Evolutionary conservation across 2,329 filamentous ascomycete genomes (phyloP).

Genomic region (Ciborinia camelliae): DNA sequence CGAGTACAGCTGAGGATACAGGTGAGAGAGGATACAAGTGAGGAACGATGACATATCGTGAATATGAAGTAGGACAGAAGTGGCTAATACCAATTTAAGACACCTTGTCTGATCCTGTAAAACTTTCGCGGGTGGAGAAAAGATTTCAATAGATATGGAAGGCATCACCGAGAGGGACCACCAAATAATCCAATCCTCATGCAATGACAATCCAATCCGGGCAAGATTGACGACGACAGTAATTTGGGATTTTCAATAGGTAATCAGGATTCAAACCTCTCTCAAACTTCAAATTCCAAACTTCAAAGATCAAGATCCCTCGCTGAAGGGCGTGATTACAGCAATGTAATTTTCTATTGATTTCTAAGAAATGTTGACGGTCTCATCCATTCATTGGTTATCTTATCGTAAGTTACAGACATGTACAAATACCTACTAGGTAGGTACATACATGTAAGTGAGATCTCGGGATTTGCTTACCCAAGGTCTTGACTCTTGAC

Average conservation of each 20-base stretch:
- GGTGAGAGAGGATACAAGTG: too few relatives aligned
- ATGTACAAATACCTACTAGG: too few relatives aligned
- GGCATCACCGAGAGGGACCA: neutral
- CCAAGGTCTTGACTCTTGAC: too few relatives aligned
- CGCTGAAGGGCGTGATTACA: neutral
- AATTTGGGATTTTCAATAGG: neutral
- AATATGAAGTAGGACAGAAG: too few relatives aligned
- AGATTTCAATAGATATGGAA: neutral
- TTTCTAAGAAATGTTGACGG: neutral
- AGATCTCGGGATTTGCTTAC: neutral
- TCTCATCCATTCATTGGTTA: neutral
- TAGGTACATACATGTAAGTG: neutral
- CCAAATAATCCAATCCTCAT: neutral
- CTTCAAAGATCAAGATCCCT: too few relatives aligned
- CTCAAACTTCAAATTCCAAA: neutral
- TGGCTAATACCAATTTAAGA: neutral
- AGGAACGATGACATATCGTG: neutral
- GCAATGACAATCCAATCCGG: neutral
- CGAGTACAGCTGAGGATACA: too few relatives aligned
- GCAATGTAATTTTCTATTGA: too few relatives aligned
- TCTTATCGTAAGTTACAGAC: too few relatives aligned
- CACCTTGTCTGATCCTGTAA: neutral
- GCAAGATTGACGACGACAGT: neutral
- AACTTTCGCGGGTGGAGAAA: too few relatives aligned
- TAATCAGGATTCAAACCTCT: too few relatives aligned